Evolutionary conservation across 1,284 basidiomycete genomes (phyloP), one percentile per base, ranked within the genome.

Genomic region (Apiotrichum sp.): DNA sequence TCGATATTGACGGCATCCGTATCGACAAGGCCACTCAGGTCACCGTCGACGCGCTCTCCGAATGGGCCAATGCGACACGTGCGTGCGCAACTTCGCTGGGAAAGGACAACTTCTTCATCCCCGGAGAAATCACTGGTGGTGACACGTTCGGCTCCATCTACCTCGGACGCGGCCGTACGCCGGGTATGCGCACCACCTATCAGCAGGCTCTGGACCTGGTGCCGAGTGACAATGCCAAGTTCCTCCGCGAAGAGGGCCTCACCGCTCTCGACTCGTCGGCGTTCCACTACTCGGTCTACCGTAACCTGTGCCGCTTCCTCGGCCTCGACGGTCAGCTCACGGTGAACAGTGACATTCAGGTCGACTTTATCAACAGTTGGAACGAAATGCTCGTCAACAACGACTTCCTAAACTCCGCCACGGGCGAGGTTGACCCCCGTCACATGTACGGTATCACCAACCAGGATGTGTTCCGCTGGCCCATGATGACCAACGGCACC

Each of bases 401-500:
- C 68, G 91, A 95, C 69, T 86, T 93, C 65, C 61, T 93, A 55
- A 93, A 93, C 71, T 74, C 86, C 4, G 73, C 78, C 42, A 85
- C 80, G 0, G 84, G 84, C 58, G 22, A 69, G 4, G 75, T 90
- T 42, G 91, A 95, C 71, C 90, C 91, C 2, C 79, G 82, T 57
- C 91, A 95, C 76, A 84, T 92, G 86, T 92, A 82, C 69, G 91
- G 91, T 45, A 85, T 86, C 14, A 87, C 86, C 67, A 95, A 95
- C 71, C 93, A 93, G 77, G 91, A 95, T 78, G 83, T 93, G 13
- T 93, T 88, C 80, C 82, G 91, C 58, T 95, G 91, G 91, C 89
- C 89, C 2, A 84, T 86, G 74, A 71, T 93, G 66, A 82, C 86
- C 62, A 88, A 89, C 67, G 91, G 91, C 16, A 87, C 85, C 0